Evolutionary conservation across 2,329 filamentous ascomycete genomes (phyloP).

Genomic region (Cladophialophora exuberans): DNA sequence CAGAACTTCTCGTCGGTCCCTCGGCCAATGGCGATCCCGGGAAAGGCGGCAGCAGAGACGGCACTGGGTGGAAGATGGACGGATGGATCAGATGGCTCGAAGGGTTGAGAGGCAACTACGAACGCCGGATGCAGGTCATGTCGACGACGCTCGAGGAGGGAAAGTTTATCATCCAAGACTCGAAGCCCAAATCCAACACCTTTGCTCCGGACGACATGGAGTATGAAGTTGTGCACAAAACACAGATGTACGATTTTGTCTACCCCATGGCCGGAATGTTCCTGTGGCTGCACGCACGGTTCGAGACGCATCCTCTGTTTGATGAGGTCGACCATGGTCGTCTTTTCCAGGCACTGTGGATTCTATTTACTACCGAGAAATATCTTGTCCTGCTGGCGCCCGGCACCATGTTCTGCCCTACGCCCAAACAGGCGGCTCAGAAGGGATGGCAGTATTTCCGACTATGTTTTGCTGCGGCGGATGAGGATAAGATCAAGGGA

Average conservation of each 20-base stretch:
- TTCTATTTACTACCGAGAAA: constrained; percentile 70
- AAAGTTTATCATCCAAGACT: constrained; percentile 51
- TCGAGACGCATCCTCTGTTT: constrained; percentile 64
- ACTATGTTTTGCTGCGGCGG: constrained; percentile 82
- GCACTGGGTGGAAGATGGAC: constrained; percentile 73
- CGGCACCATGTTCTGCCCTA: constrained; percentile 74
- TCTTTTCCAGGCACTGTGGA: constrained; percentile 69
- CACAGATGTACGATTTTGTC: constrained; percentile 72
- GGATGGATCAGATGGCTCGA: constrained; percentile 93
- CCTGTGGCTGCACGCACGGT: constrained; percentile 75
- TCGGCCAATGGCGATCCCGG: constrained; percentile 52
- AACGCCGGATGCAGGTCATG: constrained; percentile 82
- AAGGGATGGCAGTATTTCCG: constrained; percentile 74
- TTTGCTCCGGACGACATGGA: constrained; percentile 52
- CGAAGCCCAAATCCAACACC: constrained; percentile 17
- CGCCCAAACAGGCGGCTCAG: constrained; percentile 58
- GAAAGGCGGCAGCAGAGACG: constrained; percentile 52
- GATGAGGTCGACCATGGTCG: constrained; percentile 55
- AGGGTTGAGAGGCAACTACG: constrained; percentile 80
- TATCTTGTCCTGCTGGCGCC: constrained; percentile 71
- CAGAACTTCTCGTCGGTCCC: constrained; percentile 74
- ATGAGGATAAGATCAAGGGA: constrained; percentile 67
- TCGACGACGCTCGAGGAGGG: constrained; percentile 71
- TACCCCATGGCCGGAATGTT: constrained; percentile 93
- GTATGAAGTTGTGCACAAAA: constrained; percentile 77